Conservation (phyloP, 2,329 filamentous ascomycete genomes). For the Sordariomycetes sp. region DNA sequence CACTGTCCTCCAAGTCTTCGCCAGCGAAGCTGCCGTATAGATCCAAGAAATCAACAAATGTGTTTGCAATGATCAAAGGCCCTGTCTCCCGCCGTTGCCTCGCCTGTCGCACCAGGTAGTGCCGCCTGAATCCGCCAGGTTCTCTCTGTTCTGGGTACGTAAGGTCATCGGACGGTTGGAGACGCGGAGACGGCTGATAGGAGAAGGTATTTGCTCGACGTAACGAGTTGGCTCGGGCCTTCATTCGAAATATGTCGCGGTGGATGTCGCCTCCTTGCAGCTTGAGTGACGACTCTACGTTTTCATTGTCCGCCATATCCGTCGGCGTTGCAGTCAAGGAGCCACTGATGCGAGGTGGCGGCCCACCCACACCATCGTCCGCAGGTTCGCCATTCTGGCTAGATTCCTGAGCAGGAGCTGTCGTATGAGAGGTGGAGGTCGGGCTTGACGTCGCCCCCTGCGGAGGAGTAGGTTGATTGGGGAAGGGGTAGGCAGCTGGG, state of each 20-base stretch:
- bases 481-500: neutral
- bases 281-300: conserved; percentile 52
- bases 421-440: too few species aligned
- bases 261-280: conserved; percentile 73
- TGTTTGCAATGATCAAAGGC: conserved; percentile 48
- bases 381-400: neutral
- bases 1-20: conserved; percentile 50
- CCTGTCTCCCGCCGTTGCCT: conserved; percentile 26
- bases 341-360: neutral
- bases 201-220: conserved; percentile 61
- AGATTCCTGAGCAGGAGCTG: neutral
- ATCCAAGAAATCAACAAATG: conserved; percentile 68
- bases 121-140: conserved; percentile 39
- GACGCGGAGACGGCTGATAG: conserved; percentile 28
- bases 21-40: conserved; percentile 71
- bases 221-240: conserved; percentile 41
- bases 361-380: neutral
- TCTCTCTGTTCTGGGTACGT: conserved; percentile 28
- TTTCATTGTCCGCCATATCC: conserved; percentile 23
- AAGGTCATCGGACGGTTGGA: conserved; percentile 18
- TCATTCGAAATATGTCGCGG: conserved; percentile 67
- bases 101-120: conserved; percentile 25
- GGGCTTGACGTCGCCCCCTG: too few species aligned
- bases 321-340: neutral
- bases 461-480: neutral